Evolutionary conservation across 768 basidiomycete genomes (phyloP).

Genomic region (Neoboletus subvelutipes): DNA sequence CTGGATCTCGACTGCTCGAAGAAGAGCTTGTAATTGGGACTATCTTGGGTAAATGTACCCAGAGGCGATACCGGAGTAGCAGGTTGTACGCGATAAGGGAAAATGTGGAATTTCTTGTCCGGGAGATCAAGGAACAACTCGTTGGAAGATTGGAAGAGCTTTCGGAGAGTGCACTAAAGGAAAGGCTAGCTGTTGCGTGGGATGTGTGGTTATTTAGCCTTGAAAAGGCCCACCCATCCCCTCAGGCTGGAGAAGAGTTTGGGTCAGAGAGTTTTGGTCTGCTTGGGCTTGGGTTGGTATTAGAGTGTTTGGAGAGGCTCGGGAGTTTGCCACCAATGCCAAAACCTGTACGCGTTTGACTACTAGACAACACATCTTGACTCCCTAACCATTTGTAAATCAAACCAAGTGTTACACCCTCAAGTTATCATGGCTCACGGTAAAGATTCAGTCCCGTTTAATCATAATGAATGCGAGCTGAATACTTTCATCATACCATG

Average conservation of each 20-base stretch:
- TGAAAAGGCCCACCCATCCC: slow-evolving; percentile 30
- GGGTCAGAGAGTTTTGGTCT: slow-evolving; percentile 69
- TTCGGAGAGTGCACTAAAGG: slow-evolving; percentile 31
- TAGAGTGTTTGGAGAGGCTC: slow-evolving; percentile 55
- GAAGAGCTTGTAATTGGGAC: slow-evolving; percentile 75
- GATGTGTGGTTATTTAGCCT: slow-evolving; percentile 60
- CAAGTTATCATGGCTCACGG: slow-evolving; percentile 18
- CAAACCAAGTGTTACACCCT: background rate
- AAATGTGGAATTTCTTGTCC: slow-evolving; percentile 52
- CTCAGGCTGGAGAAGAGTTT: slow-evolving; percentile 30
- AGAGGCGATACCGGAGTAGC: slow-evolving; percentile 58
- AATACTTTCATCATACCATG: background rate
- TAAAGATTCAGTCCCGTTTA: slow-evolving; percentile 5
- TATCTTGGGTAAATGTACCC: slow-evolving; percentile 68
- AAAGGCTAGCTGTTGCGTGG: slow-evolving; percentile 57
- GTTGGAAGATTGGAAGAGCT: slow-evolving; percentile 31
- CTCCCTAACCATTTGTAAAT: background rate
- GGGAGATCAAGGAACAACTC: slow-evolving; percentile 43
- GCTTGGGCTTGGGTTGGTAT: slow-evolving; percentile 56
- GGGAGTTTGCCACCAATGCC: slow-evolving; percentile 28
- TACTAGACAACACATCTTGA: too few relatives aligned
- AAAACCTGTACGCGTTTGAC: slow-evolving; percentile 2
- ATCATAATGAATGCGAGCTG: slow-evolving; percentile 1
- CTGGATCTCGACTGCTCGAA: slow-evolving; percentile 58
- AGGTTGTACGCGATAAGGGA: slow-evolving; percentile 62